Evolutionary conservation across 306 rosid genomes (phyloP), one percentile per base, ranked within the genome.

Genomic region (Parietaria judaica): DNA sequence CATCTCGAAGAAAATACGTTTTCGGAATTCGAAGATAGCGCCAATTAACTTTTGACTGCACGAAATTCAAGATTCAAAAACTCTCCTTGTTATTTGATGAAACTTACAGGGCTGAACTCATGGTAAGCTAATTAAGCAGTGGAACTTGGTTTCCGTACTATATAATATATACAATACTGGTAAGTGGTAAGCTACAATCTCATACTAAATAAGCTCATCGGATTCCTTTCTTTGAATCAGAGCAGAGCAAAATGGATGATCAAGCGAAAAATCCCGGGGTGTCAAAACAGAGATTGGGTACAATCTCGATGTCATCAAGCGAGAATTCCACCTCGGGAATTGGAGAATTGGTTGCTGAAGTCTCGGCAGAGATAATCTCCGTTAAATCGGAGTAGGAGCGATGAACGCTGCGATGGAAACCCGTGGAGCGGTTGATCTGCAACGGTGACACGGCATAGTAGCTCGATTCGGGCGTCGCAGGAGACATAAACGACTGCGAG

Each of bases 341-440:
- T 16, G 94, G 84, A 64, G 84, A 82, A 60, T 70, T 82, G 72
- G 78, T 65, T 46, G 80, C 50, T 53, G 87, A 92, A 69, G 85
- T 75, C 76, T 74, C 72, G 77, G 85, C 86, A 36, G 87, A 80
- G 83, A 79, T 48, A 13, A 89, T 92, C 59, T 85, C 89, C 1
- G 76, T 63, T 14, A 74, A 67, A 51, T 78, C 85, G 14, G 84
- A 72, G 58, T 81, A 87, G 12, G 84, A 82, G 58, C 16, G 52
- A 3, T 67, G 85, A 70, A 36, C 60, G 56, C 66, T 72, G 17
- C 51, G 64, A 51, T 56, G 66, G 50, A 70, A 7, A 65, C 72
- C 70, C 50, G 60, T 76, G 51, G 79, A 68, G 60, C 66, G 71
- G 61, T 71, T 70, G 60, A 64, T 77, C 71, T 73, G 75, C 69